Evolutionary conservation across 306 rosid genomes (phyloP).

Genomic region (Casuarina glauca): DNA sequence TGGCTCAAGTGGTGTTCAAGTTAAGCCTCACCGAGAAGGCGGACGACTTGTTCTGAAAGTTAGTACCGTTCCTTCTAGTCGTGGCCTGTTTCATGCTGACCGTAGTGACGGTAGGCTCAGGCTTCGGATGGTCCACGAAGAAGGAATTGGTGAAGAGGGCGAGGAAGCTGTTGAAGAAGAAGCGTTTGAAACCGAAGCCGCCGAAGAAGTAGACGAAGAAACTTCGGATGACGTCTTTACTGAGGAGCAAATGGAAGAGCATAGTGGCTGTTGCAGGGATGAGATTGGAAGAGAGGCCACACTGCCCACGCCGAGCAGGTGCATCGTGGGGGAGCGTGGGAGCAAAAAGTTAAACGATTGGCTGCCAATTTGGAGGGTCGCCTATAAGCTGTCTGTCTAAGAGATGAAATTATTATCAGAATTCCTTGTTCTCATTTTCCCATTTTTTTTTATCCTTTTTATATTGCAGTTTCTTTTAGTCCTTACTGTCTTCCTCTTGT

Average conservation of each 20-base stretch:
- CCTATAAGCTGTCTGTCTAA: slow-evolving; percentile 32
- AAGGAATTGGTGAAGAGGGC: slow-evolving; percentile 16
- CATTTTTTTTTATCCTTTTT: neutral
- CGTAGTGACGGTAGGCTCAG: slow-evolving; percentile 65
- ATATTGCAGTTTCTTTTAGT: neutral
- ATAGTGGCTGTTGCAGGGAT: slow-evolving; percentile 37
- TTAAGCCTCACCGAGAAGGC: slow-evolving; percentile 65
- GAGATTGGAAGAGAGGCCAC: slow-evolving; percentile 38
- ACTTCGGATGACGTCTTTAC: neutral
- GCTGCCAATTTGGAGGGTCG: slow-evolving; percentile 51
- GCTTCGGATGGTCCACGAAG: slow-evolving; percentile 34
- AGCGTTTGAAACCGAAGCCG: slow-evolving; percentile 5
- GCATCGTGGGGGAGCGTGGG: slow-evolving; percentile 62
- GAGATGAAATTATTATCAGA: slow-evolving; percentile 19
- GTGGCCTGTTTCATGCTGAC: slow-evolving; percentile 48
- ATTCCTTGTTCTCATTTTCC: neutral
- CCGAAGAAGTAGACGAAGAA: neutral
- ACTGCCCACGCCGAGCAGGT: slow-evolving; percentile 49
- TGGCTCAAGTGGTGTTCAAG: slow-evolving; percentile 45
- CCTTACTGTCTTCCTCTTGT: slow-evolving; percentile 30
- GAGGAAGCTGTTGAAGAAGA: slow-evolving; percentile 20
- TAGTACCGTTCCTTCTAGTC: slow-evolving; percentile 32
- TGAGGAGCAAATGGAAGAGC: slow-evolving; percentile 43
- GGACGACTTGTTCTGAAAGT: slow-evolving; percentile 79
- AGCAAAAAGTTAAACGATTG: slow-evolving; percentile 36